These are phyloP conservation scores for Saccharum spontaneum DNA, from an alignment of 176 grass and related monocot species.

Conservation along the genomic window DNA sequence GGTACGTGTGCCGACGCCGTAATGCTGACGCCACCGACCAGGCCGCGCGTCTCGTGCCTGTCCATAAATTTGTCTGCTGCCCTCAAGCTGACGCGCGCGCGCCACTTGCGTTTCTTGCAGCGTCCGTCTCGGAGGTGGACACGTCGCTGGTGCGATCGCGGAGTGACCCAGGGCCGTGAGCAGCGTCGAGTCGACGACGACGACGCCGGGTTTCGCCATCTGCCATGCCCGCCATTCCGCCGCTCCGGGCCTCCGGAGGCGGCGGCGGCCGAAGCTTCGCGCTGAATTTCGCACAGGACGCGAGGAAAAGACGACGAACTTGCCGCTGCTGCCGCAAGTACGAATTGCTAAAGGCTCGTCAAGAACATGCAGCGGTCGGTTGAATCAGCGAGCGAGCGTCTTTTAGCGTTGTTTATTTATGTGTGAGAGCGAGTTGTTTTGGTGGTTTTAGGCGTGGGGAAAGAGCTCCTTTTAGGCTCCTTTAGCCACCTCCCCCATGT, in stretches of 20 bases:
- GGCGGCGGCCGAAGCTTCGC: constrained; percentile 42
- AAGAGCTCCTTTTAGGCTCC: constrained; percentile 63
- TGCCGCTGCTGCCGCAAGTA: constrained; percentile 5
- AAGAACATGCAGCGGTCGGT: constrained; percentile 22
- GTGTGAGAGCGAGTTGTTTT: background rate
- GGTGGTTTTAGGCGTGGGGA: constrained; percentile 41
- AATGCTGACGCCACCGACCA: constrained; percentile 3
- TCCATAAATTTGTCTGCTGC: background rate
- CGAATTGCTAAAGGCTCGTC: constrained; percentile 23
- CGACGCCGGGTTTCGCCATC: background rate
- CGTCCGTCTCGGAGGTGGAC: constrained; percentile 52
- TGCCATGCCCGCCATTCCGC: background rate
- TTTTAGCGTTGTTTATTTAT: constrained; percentile 12
- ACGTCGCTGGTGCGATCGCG: constrained; percentile 51
- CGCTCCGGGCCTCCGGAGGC: constrained; percentile 6
- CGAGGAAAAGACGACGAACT: constrained; percentile 13
- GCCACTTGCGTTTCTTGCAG: constrained; percentile 6
- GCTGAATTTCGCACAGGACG: constrained; percentile 8
- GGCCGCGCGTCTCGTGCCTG: background rate
- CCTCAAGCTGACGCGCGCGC: background rate
- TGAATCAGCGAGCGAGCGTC: background rate
- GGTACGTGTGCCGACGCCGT: constrained; percentile 19
- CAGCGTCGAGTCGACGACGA: background rate
- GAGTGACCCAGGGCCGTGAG: constrained; percentile 57
- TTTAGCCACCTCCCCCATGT: constrained; percentile 46